These are phyloP conservation scores for Skeletonema marinoi DNA, from an alignment of 108 stramenopile species.

Conservation along the genomic window DNA sequence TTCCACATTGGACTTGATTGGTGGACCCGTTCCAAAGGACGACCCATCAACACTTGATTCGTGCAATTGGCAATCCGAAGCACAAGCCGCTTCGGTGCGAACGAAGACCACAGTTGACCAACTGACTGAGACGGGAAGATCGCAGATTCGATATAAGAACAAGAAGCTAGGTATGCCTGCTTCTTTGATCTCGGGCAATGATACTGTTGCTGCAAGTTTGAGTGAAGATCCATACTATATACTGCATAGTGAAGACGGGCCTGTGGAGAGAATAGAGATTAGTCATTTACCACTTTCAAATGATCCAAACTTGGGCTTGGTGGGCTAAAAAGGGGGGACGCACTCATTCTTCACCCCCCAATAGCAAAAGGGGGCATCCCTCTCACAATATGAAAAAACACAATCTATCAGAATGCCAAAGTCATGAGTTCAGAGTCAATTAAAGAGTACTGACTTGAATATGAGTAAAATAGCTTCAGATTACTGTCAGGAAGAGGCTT, in stretches of 20 bases:
- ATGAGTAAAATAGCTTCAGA: no score
- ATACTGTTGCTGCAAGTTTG: slow-evolving; percentile 21
- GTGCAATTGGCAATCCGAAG: slow-evolving; percentile 49
- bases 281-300: neutral
- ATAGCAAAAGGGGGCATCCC: no score
- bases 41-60: slow-evolving; percentile 18
- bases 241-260: slow-evolving; percentile 8
- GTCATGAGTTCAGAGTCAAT: no score
- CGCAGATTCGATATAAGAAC: slow-evolving; percentile 42
- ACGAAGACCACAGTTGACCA: slow-evolving; percentile 41
- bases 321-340: no score
- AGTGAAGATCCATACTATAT: slow-evolving; percentile 33
- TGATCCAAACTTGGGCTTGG: neutral
- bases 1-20: slow-evolving; percentile 14
- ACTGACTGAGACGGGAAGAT: slow-evolving; percentile 45
- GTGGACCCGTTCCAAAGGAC: slow-evolving; percentile 23
- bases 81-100: slow-evolving; percentile 32
- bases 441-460: no score
- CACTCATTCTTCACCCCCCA: no score
- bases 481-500: no score
- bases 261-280: neutral
- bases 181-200: slow-evolving; percentile 12
- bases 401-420: no score
- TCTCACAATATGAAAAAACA: no score
- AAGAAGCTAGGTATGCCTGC: slow-evolving; percentile 13